These are phyloP conservation scores for Naganishia vaughanmartiniae DNA, from an alignment of 768 basidiomycete species.

Conservation along the genomic window DNA sequence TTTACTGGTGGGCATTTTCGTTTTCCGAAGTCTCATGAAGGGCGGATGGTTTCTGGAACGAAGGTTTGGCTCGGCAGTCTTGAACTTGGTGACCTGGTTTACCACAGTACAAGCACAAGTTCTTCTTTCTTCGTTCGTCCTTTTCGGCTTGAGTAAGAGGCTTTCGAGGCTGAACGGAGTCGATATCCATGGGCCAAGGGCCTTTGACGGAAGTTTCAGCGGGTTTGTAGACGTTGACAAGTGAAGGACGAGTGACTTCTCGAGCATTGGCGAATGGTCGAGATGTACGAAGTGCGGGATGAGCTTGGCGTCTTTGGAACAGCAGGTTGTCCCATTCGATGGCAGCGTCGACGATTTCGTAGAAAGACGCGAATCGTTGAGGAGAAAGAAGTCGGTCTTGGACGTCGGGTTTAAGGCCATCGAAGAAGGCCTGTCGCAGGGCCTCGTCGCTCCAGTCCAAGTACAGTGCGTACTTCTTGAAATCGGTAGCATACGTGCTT, in stretches of 20 bases:
- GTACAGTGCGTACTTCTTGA: constrained; percentile 5
- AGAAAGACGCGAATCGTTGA: background rate
- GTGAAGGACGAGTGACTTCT: background rate
- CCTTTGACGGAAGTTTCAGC: background rate
- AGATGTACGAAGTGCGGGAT: background rate
- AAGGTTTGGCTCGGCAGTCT: background rate
- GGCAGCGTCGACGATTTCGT: background rate
- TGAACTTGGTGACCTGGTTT: background rate
- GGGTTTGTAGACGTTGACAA: background rate
- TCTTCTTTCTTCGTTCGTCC: background rate
- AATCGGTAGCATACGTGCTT: constrained; percentile 1
- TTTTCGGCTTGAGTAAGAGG: constrained; percentile 1
- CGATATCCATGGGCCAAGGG: constrained; percentile 3
- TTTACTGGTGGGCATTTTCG: constrained; percentile 7
- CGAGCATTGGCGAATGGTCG: background rate
- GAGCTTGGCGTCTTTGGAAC: background rate
- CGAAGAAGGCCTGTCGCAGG: constrained; percentile 1
- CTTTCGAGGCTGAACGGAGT: background rate
- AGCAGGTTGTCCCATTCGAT: constrained; percentile 7
- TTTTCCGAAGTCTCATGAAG: background rate
- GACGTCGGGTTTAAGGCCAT: background rate
- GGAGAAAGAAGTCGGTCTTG: constrained; percentile 6
- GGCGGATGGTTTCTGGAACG: background rate
- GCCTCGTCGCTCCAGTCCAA: constrained; percentile 4
- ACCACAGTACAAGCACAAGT: background rate